phyloP scores from a whole-genome alignment of 1,284 basidiomycete species.

The Ceratobasidium theobromae region DNA sequence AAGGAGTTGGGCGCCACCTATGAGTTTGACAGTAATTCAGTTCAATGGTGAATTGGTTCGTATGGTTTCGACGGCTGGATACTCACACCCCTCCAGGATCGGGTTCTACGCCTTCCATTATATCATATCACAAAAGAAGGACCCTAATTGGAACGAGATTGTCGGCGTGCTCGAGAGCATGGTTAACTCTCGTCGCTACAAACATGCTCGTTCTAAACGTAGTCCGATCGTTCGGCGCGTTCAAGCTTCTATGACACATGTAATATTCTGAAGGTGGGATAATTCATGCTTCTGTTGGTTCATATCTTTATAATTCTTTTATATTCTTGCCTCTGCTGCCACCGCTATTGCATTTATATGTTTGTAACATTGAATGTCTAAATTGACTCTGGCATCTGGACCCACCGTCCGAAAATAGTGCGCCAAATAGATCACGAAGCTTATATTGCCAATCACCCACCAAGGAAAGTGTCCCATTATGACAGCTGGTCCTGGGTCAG shows the following conservation, averaged over 20 bases:
- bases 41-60: conserved; percentile 60
- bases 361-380: neutral
- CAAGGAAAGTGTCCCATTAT: neutral
- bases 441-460: neutral
- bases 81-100: conserved; percentile 55
- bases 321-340: neutral
- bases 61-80: neutral
- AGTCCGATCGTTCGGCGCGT: neutral
- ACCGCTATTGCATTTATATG: neutral
- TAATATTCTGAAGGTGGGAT: neutral
- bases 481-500: neutral
- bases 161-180: neutral
- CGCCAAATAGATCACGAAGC: too few species aligned
- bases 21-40: conserved; percentile 53
- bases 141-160: conserved; percentile 42
- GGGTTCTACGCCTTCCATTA: conserved; percentile 73
- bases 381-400: neutral
- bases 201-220: neutral
- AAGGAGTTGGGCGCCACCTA: conserved; percentile 46
- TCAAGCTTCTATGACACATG: conserved; percentile 5
- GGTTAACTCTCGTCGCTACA: conserved; percentile 2
- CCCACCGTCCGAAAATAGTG: neutral
- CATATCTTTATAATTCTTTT: neutral
- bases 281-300: neutral
- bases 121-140: conserved; percentile 56